Conservation (phyloP, 1,284 basidiomycete genomes). For the Fomitopsis palustris region DNA sequence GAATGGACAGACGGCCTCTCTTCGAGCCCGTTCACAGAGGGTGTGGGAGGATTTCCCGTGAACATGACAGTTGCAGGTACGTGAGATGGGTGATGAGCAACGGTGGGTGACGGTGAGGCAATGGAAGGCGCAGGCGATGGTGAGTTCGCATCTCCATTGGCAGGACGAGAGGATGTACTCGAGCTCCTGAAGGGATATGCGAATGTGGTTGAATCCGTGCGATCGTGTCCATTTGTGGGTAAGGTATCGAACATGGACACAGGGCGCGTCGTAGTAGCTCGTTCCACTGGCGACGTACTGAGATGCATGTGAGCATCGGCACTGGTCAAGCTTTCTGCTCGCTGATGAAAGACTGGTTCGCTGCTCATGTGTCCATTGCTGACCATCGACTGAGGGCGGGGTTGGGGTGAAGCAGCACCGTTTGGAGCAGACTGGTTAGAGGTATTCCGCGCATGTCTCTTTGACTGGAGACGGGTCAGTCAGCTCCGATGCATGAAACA, state of each 20-base stretch:
- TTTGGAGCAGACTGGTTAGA: slow-evolving; percentile 33
- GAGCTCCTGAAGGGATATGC: neutral
- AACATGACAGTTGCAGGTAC: neutral
- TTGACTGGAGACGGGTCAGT: slow-evolving; percentile 44
- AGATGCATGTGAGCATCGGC: slow-evolving; percentile 16
- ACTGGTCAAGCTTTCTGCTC: slow-evolving; percentile 6
- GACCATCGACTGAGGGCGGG: slow-evolving; percentile 5
- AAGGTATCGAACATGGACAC: slow-evolving; percentile 18
- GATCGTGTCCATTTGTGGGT: neutral
- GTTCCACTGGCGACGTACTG: slow-evolving; percentile 11
- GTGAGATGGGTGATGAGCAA: neutral
- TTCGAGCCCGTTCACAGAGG: neutral
- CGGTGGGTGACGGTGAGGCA: slow-evolving; percentile 2
- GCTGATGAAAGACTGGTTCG: slow-evolving; percentile 17
- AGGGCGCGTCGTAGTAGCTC: slow-evolving; percentile 12
- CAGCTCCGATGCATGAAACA: slow-evolving; percentile 4
- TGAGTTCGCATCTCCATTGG: neutral
- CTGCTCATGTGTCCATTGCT: slow-evolving; percentile 20
- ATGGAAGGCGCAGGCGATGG: neutral
- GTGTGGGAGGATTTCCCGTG: neutral
- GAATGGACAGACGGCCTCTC: neutral
- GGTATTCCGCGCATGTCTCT: slow-evolving; percentile 60
- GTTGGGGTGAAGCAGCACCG: slow-evolving; percentile 8
- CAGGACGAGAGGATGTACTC: neutral
- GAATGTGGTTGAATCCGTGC: neutral